Conservation (phyloP, 2,329 filamentous ascomycete genomes). For the Macrophomina pseudophaseolina region DNA sequence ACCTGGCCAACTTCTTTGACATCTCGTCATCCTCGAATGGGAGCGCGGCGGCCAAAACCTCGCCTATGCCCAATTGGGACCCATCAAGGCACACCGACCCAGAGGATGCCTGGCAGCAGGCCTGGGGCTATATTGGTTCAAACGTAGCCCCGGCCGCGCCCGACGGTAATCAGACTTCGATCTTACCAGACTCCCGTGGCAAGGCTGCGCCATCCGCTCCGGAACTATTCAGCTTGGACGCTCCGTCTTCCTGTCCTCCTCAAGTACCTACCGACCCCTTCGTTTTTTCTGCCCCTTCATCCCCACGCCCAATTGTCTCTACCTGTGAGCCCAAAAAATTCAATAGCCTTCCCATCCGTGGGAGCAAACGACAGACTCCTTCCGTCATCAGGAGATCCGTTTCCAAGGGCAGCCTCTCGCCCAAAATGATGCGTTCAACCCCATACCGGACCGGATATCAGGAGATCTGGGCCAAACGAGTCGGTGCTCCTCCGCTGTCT, state of each 20-base stretch:
- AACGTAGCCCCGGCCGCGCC: constrained; percentile 49
- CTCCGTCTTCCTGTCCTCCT: constrained; percentile 27
- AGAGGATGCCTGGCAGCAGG: constrained; percentile 60
- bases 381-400: constrained; percentile 39
- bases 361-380: constrained; percentile 29
- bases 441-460: constrained; percentile 51
- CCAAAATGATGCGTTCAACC: constrained; percentile 62
- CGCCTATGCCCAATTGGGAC: constrained; percentile 56
- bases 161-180: constrained; percentile 36
- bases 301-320: constrained; percentile 37
- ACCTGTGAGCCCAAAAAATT: constrained; percentile 27
- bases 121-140: constrained; percentile 57
- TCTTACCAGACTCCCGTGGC: constrained; percentile 39
- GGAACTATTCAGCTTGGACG: constrained; percentile 40
- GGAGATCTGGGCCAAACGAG: constrained; percentile 59
- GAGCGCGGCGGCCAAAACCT: constrained; percentile 53
- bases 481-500: constrained; percentile 44
- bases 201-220: constrained; percentile 40
- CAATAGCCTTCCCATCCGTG: constrained; percentile 30
- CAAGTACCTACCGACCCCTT: constrained; percentile 30
- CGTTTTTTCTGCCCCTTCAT: constrained; percentile 40
- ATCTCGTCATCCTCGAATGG: constrained; percentile 56
- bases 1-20: constrained; percentile 59
- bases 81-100: constrained; percentile 38
- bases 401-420: constrained; percentile 51